These are phyloP conservation scores for Lactarius pseudohatsudake DNA, from an alignment of 768 basidiomycete species.

Conservation along the genomic window DNA sequence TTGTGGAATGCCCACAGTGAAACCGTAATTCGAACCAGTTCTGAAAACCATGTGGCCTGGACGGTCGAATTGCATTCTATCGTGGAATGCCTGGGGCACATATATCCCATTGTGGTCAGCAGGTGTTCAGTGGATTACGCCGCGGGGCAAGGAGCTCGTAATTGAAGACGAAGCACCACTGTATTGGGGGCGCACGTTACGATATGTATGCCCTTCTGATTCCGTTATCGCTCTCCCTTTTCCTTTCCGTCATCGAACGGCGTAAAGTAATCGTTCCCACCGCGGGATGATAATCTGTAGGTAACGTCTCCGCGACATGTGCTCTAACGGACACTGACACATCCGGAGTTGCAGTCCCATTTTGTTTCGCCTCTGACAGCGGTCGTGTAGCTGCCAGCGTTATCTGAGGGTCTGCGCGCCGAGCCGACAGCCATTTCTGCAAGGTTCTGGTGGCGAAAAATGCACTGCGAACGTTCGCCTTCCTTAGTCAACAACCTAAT, in stretches of 20 bases:
- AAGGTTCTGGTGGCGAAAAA: background rate
- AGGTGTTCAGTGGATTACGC: background rate
- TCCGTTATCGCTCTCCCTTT: background rate
- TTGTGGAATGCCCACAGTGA: too few species aligned
- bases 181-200: slow-evolving; percentile 8
- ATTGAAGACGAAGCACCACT: slow-evolving; percentile 5
- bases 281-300: background rate
- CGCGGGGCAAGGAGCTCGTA: slow-evolving; percentile 12
- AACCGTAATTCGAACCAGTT: background rate
- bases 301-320: slow-evolving; percentile 1
- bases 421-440: background rate
- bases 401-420: background rate
- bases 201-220: background rate
- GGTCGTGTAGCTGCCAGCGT: background rate
- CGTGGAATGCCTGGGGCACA: background rate
- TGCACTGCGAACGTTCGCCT: too few species aligned
- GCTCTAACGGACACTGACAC: background rate
- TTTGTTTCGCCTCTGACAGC: background rate
- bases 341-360: background rate
- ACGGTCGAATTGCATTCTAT: background rate
- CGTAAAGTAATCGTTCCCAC: background rate
- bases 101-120: slow-evolving; percentile 17
- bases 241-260: background rate
- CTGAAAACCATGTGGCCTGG: background rate
- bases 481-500: background rate